Conservation (phyloP, 163 green algal species). For the Chlorella variabilis region DNA sequence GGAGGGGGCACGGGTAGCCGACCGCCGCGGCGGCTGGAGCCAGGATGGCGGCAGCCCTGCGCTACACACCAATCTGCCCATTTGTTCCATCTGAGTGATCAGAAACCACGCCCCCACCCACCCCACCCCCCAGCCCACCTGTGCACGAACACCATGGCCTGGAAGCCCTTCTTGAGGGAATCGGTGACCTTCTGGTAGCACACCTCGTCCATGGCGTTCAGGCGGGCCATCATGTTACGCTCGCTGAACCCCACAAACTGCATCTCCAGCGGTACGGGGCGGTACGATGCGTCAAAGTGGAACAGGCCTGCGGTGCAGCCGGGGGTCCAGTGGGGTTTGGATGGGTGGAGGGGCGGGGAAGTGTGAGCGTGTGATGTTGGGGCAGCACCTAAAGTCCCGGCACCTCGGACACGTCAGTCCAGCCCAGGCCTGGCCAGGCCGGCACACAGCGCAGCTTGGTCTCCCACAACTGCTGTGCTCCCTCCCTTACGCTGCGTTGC, state of each 20-base stretch:
- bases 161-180: slow-evolving; percentile 84
- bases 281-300: slow-evolving; percentile 95
- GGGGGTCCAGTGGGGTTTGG: not conserved
- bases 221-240: slow-evolving; percentile 77
- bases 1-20: too few species aligned
- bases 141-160: slow-evolving; percentile 99
- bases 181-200: slow-evolving; percentile 92
- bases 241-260: slow-evolving; percentile 93
- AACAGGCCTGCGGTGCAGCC: slow-evolving; percentile 81
- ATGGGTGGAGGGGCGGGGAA: not conserved
- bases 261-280: slow-evolving; percentile 92
- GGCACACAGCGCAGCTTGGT: not conserved
- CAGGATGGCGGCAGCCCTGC: too few species aligned
- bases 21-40: too few species aligned
- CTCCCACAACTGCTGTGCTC: not conserved
- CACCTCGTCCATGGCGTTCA: slow-evolving; percentile 92
- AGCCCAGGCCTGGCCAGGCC: too few species aligned
- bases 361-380: not conserved
- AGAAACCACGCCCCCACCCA: too few species aligned
- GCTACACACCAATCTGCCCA: too few species aligned
- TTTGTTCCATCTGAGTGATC: too few species aligned
- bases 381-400: too few species aligned
- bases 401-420: too few species aligned
- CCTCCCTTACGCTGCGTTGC: not conserved
- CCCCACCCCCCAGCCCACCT: too few species aligned